These are phyloP conservation scores for Cotoneaster glaucophyllus DNA, from an alignment of 306 rosid species.

Conservation along the genomic window DNA sequence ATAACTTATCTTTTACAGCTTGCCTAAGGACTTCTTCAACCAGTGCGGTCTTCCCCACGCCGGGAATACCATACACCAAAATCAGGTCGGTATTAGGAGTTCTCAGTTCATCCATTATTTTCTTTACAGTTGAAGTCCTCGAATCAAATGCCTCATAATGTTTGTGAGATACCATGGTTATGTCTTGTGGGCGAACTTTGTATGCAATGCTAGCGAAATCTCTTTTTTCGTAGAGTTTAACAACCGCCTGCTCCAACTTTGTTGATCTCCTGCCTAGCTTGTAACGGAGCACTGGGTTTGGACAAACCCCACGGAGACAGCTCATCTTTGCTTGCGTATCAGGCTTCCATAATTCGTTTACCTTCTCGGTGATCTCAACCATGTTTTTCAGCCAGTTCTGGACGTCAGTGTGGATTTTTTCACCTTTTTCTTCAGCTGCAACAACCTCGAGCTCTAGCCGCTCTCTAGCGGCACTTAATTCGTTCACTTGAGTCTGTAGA, in stretches of 20 bases:
- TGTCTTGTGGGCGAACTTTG: neutral
- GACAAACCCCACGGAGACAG: no score
- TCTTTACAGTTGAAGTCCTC: neutral
- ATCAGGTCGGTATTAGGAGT: neutral
- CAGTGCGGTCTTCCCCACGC: slow-evolving; percentile 17
- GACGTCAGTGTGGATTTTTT: no score
- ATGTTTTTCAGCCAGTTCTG: no score
- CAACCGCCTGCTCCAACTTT: neutral
- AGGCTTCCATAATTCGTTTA: no score
- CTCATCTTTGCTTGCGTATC: no score
- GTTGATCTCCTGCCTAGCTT: no score
- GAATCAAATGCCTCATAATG: neutral
- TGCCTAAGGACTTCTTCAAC: neutral
- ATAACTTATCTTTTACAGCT: neutral
- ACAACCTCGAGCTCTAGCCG: neutral
- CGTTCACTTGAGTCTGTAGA: no score
- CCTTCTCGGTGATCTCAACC: no score
- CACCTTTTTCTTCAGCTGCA: no score
- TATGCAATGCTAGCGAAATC: neutral
- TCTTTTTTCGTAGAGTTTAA: neutral
- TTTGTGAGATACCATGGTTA: neutral
- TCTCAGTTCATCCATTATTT: neutral
- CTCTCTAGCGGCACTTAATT: neutral
- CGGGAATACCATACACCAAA: slow-evolving; percentile 12
- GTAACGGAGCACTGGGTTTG: no score